Evolutionary conservation across 2,329 filamentous ascomycete genomes (phyloP), one percentile per base, ranked within the genome.

Genomic region (Celoporthe dispersa): DNA sequence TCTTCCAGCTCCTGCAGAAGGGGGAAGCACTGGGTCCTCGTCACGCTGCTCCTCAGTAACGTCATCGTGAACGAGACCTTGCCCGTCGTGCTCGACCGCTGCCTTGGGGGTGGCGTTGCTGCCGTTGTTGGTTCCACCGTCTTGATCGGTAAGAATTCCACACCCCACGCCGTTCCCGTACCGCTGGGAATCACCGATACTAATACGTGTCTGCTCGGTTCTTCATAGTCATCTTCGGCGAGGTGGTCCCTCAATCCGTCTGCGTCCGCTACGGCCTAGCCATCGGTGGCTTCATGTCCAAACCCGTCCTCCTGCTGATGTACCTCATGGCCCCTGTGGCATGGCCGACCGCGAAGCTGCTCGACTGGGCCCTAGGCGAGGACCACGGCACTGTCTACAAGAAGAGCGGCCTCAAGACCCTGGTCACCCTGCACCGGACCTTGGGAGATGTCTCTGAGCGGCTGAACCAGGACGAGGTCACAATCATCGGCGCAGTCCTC

Each of bases 1-100:
- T 99, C 14, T 86, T 96, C 75, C 86, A 89, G 59, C 84, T 99
- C 37, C 83, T 99, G 68, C 90, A 93, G 73, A 92, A 88, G 76
- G 96, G n/a, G 96, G 76, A 99, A 99, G 80, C 96, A 99, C 81
- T 99, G 96, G 96, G 95, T 99, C 28, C 85, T 99, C 69, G 96
- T 99, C 67, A 98, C 96, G 2, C 84, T 99, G 35, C 87, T 99
- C 9, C 85, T 99, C 68, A 94, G 94, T 80, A 99, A 99, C 80
- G 96, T 99, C 78, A 97, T 99, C 76, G 97, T 97, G 74, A 98
- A 99, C 80, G 96, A 98, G 82, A 97, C 95, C 2, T 85, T 98
- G 19, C 96, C 96, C 37, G 97, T 99, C 72, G 93, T 99, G 14
- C 87, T 99, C 66, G 96, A 99, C 81, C 87, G 96, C 69, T 97